Percentiles rank a stretch among this genome's conserved stretches.
phyloP scores from a whole-genome alignment of 176 grass and related monocot genomes.

The Rhynchospora pubera region DNA sequence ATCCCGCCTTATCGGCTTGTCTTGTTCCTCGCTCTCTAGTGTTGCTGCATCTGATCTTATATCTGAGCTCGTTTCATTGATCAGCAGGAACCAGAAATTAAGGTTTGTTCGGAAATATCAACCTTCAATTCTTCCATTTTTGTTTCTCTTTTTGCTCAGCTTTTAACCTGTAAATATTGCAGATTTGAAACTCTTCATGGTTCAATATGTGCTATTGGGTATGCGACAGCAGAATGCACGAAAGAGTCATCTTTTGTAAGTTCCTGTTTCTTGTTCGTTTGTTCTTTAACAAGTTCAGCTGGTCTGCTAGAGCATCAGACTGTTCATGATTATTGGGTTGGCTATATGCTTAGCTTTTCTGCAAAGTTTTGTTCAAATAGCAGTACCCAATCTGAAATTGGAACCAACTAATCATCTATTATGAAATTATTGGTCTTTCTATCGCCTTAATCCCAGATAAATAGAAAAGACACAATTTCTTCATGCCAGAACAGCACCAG shows the following conservation, averaged over 20 bases:
- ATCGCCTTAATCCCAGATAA: not conserved
- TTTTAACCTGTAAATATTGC: conserved; percentile 28
- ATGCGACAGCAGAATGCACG: conserved; percentile 62
- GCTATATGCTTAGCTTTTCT: not conserved
- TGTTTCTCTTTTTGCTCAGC: conserved; percentile 15
- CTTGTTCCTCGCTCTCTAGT: conserved; percentile 64
- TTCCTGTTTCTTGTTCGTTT: not conserved
- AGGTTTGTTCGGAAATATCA: conserved; percentile 44
- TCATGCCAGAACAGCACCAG: not conserved
- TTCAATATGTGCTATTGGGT: conserved; percentile 67
- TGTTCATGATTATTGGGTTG: conserved; percentile 3
- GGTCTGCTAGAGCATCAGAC: conserved; percentile 6
- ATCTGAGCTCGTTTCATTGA: conserved; percentile 54
- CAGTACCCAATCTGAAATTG: not conserved
- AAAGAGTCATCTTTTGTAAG: conserved; percentile 66
- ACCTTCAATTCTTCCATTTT: not conserved
- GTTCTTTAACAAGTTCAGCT: not conserved
- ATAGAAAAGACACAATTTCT: not conserved
- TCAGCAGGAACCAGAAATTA: conserved; percentile 35
- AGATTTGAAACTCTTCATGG: conserved; percentile 94
- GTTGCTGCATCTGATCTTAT: conserved; percentile 50
- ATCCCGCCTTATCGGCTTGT: conserved; percentile 58
- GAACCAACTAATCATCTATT: not conserved
- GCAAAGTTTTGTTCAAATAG: not conserved
- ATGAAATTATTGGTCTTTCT: not conserved